These are phyloP conservation scores for Diaporthe sp. DNA, from an alignment of 2,329 filamentous ascomycete genomes.

Conservation along the genomic window DNA sequence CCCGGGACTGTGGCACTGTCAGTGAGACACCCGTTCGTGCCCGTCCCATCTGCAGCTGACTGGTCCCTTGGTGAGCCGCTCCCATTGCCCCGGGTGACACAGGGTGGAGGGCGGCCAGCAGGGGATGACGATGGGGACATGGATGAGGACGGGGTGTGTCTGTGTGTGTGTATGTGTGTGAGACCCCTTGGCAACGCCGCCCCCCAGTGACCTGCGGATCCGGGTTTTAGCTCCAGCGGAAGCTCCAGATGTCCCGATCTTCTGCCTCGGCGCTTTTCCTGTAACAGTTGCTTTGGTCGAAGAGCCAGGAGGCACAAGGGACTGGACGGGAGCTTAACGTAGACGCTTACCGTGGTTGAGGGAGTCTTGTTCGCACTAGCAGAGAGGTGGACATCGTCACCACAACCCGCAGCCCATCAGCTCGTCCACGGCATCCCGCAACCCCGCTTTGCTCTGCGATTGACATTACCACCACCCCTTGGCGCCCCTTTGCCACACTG, in stretches of 20 bases:
- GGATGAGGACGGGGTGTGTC: constrained; percentile 13
- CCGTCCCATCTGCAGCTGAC: constrained; percentile 12
- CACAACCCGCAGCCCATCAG: not conserved
- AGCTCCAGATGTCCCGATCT: constrained; percentile 29
- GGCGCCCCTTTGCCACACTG: constrained; percentile 28
- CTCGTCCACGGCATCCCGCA: constrained; percentile 9
- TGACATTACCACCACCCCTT: constrained; percentile 30
- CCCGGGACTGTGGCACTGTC: not conserved
- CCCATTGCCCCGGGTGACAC: constrained; percentile 21
- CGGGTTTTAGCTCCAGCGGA: constrained; percentile 32
- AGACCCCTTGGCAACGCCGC: constrained; percentile 15
- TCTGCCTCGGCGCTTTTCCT: constrained; percentile 21
- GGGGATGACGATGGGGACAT: constrained; percentile 2
- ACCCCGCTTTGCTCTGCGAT: constrained; percentile 34
- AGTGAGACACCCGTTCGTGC: not conserved
- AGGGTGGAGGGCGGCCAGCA: not conserved
- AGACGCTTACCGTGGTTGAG: not conserved
- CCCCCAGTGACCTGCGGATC: constrained; percentile 30
- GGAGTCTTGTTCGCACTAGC: not conserved
- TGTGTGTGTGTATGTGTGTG: too few relatives aligned
- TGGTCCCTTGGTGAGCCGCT: constrained; percentile 23
- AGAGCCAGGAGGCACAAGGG: not conserved
- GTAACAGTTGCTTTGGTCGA: constrained; percentile 3
- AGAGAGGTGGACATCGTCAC: constrained; percentile 24
- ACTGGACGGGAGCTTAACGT: not conserved